Percentiles rank a stretch among this genome's conserved stretches.
phyloP scores from a whole-genome alignment of 768 basidiomycete species.

The Suillus tomentosus region DNA sequence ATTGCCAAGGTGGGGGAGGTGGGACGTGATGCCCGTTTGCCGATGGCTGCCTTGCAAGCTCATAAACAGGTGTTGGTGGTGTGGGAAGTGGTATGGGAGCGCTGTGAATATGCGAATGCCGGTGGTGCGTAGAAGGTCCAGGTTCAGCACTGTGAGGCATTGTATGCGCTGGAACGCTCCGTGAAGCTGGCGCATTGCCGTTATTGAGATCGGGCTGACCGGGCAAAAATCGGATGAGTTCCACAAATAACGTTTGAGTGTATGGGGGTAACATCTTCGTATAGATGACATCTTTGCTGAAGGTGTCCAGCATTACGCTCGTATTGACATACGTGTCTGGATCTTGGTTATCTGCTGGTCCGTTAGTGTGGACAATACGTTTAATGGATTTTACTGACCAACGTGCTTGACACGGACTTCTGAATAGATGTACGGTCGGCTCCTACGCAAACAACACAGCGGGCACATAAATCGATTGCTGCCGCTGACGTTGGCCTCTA shows the following conservation, averaged over 20 bases:
- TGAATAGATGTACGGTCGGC: constrained; percentile 67
- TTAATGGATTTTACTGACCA: constrained; percentile 40
- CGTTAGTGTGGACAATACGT: constrained; percentile 18
- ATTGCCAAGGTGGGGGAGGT: constrained; percentile 34
- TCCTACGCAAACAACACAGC: constrained; percentile 76
- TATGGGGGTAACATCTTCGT: constrained; percentile 66
- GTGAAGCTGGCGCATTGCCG: constrained; percentile 17
- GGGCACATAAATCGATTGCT: constrained; percentile 65
- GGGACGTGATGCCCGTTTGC: constrained; percentile 37
- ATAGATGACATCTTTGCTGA: constrained; percentile 71
- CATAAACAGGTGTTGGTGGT: constrained; percentile 37
- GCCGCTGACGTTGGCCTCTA: constrained; percentile 40
- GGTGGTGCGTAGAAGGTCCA: constrained; percentile 32
- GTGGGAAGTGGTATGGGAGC: constrained; percentile 34
- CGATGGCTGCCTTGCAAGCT: constrained; percentile 32
- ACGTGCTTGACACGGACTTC: constrained; percentile 73
- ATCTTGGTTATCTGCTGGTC: constrained; percentile 44
- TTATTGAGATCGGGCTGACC: constrained; percentile 33
- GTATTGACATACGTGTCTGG: constrained; percentile 69
- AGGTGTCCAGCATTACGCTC: constrained; percentile 71
- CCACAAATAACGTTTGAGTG: constrained; percentile 70
- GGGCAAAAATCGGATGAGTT: constrained; percentile 54
- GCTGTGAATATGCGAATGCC: constrained; percentile 32
- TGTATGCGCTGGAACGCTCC: constrained; percentile 18
- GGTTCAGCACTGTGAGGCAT: constrained; percentile 28